Base-by-base conservation (phyloP, 2,329 filamentous ascomycete species). In the Fusarium clavum region DNA sequence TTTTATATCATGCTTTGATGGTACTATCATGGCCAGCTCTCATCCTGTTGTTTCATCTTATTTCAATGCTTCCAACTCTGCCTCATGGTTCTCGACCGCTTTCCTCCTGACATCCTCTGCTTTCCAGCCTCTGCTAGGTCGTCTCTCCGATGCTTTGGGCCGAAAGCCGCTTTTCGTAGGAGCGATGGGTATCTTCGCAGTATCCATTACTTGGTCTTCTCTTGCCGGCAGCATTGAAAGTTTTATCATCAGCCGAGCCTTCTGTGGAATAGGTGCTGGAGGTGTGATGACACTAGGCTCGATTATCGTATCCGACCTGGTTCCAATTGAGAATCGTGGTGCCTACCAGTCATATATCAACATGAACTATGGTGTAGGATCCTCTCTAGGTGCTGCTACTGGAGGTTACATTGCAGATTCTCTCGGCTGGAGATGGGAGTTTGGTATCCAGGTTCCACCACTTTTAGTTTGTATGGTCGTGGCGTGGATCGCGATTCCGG, bases 11-110 rank as follows among this genome's bases (percentile, higher is more conserved):
- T 89, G 84, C 77, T 94, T 95, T 75, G 93, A 95, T 81, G 86
- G 88, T 13, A 95, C 92, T 6, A 87, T 95, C 70, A 94, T 95
- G 92, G 92, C 92, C 7, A 91, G 87, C 44, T 53, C 49, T 27
- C 92, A 96, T 78, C 92, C 92, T 0, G 91, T 93, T 61, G 94
- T 95, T 66, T 94, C 92, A 1, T 94, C 91, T 1, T 89, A 94
- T 78, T 95, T 95, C 79, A 83, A 90, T 65, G 87, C 91, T 51
- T 92, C 92, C 32, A 94, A 95, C 78, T 89, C 89, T 48, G 93
- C 93, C 5, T 94, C 92, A 3, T 96, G 93, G 93, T 84, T 95
- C 7, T 94, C 92, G 3, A 95, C 92, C 0, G 88, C 91, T 0
- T 95, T 94, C 70, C 80, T 95, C 38, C 84, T 96, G 40, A 94